These are phyloP conservation scores for Cyclostephanos invisitatus DNA, from an alignment of 108 stramenopile genomes.

Conservation along the genomic window DNA sequence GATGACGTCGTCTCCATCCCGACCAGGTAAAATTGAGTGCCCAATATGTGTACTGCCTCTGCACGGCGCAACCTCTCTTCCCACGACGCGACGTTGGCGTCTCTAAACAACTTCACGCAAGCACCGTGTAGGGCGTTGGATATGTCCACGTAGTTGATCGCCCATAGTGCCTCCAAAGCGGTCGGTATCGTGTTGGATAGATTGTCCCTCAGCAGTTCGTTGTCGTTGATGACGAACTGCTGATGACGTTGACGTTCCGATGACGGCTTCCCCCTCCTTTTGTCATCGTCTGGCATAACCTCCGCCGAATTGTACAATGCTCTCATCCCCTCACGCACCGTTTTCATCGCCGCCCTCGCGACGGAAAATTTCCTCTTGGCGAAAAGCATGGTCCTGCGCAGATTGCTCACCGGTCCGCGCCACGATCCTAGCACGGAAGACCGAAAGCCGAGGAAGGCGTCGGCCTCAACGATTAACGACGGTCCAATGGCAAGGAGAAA, in stretches of 20 bases:
- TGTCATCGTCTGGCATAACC: not conserved
- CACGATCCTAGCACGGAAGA: slow-evolving; percentile 42
- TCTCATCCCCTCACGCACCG: slow-evolving; percentile 26
- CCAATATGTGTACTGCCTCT: slow-evolving; percentile 41
- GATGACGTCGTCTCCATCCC: slow-evolving; percentile 22
- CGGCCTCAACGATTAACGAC: slow-evolving; percentile 49
- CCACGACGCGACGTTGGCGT: slow-evolving; percentile 34
- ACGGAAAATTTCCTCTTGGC: slow-evolving; percentile 27
- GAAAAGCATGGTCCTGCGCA: slow-evolving; percentile 26
- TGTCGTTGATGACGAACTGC: slow-evolving; percentile 12
- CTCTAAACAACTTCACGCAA: slow-evolving; percentile 48
- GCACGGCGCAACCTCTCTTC: slow-evolving; percentile 39
- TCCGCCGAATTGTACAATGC: slow-evolving; percentile 38
- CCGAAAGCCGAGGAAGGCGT: slow-evolving; percentile 40
- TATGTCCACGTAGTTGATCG: slow-evolving; percentile 51
- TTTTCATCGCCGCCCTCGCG: slow-evolving; percentile 27
- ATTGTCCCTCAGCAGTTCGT: slow-evolving; percentile 23
- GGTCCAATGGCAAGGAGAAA: slow-evolving; percentile 50
- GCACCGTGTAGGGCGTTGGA: slow-evolving; percentile 42
- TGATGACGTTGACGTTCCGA: not conserved
- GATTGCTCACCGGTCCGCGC: slow-evolving; percentile 36
- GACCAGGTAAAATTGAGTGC: slow-evolving; percentile 43
- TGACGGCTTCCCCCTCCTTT: slow-evolving; percentile 3
- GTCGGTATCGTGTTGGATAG: slow-evolving; percentile 43
- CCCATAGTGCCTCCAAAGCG: slow-evolving; percentile 48